Conservation (phyloP, 2,329 filamentous ascomycete species). For the Bipolaris sorokiniana region DNA sequence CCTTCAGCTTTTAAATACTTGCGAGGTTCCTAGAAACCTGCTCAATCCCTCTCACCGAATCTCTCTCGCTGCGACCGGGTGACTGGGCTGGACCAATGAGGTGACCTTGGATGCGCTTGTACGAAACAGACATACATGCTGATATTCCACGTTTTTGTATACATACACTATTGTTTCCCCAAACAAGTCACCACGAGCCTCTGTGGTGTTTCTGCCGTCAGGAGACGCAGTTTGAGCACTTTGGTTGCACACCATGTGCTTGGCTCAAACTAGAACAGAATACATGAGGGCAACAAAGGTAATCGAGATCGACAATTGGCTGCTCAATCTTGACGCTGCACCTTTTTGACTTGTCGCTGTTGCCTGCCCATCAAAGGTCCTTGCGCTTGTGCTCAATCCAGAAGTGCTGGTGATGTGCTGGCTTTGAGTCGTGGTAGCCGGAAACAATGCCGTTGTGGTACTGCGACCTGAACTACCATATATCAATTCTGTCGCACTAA, state of each 20-base stretch:
- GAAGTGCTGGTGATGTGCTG: slow-evolving; percentile 13
- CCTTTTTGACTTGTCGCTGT: slow-evolving; percentile 15
- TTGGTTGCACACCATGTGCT: neutral
- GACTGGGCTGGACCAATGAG: neutral
- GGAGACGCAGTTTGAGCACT: neutral
- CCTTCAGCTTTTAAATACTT: slow-evolving; percentile 1
- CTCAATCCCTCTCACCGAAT: slow-evolving; percentile 5
- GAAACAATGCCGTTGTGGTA: slow-evolving; percentile 47
- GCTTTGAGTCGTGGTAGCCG: slow-evolving; percentile 43
- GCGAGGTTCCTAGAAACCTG: neutral
- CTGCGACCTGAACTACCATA: slow-evolving; percentile 44
- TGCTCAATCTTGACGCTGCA: neutral
- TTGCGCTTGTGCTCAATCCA: slow-evolving; percentile 25
- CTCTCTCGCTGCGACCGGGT: neutral
- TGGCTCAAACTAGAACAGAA: neutral
- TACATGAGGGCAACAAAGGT: neutral
- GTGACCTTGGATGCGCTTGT: too few species aligned
- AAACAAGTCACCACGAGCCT: neutral
- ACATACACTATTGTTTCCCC: neutral
- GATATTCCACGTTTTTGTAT: too few species aligned
- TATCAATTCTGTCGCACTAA: slow-evolving; percentile 46
- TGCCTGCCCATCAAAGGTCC: slow-evolving; percentile 16
- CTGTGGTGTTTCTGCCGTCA: slow-evolving; percentile 3
- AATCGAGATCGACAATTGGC: neutral
- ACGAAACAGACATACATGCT: neutral